These are phyloP conservation scores for Vanderwaltozyma verrucispora DNA, from an alignment of 805 yeast species.

Conservation along the genomic window DNA sequence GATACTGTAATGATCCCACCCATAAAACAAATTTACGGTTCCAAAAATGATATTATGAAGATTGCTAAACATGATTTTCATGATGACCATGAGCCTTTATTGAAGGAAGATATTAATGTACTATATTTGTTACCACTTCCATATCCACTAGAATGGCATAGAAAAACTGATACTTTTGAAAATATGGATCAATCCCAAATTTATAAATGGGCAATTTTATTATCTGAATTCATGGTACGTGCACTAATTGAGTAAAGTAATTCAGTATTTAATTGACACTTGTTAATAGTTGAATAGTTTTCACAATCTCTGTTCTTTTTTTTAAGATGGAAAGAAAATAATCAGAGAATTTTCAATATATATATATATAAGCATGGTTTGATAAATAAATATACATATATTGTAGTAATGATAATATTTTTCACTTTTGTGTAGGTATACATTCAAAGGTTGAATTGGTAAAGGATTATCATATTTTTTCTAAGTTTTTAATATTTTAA, in stretches of 20 bases:
- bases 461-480: no score
- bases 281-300: no score
- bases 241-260: background rate
- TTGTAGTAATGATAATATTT: no score
- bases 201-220: slow-evolving; percentile 36
- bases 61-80: slow-evolving; percentile 7
- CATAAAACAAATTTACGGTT: background rate
- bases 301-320: no score
- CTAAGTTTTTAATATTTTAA: no score
- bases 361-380: no score
- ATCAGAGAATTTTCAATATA: no score
- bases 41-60: background rate
- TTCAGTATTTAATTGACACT: no score
- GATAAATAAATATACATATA: no score
- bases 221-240: slow-evolving; percentile 30
- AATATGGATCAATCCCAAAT: slow-evolving; percentile 32
- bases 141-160: slow-evolving; percentile 48
- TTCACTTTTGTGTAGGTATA: no score
- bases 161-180: slow-evolving; percentile 35
- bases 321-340: no score
- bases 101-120: slow-evolving; percentile 34
- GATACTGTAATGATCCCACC: background rate
- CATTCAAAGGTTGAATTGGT: no score
- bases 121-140: slow-evolving; percentile 44
- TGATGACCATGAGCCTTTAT: slow-evolving; percentile 53